Evolutionary conservation across 768 basidiomycete genomes (phyloP).

Genomic region (Lactarius pseudohatsudake): DNA sequence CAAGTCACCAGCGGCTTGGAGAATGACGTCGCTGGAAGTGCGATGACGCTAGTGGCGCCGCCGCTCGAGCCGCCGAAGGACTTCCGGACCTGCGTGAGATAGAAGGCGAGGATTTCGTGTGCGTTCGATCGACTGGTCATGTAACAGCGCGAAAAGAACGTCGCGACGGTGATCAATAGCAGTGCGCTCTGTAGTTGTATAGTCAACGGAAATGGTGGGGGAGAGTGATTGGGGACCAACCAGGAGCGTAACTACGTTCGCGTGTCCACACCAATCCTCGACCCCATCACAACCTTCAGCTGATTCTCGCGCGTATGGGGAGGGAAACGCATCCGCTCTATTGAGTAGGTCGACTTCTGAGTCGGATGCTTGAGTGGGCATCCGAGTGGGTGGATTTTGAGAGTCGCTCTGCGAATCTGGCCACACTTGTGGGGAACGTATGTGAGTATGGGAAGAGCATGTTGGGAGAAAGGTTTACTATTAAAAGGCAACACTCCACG

Average conservation of each 20-base stretch:
- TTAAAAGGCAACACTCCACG: not conserved
- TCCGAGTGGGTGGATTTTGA: not conserved
- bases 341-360: not conserved
- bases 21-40: not conserved
- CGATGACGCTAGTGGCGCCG: not conserved
- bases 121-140: not conserved
- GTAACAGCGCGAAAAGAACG: not conserved
- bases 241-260: conserved; percentile 8
- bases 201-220: not conserved
- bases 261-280: not conserved
- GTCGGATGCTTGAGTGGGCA: not conserved
- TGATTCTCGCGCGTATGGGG: not conserved
- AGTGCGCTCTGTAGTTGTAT: conserved; percentile 6
- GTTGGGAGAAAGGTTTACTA: not conserved
- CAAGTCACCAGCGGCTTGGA: not conserved
- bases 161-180: not conserved
- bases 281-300: not conserved
- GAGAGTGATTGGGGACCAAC: not conserved
- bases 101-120: not conserved
- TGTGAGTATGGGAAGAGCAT: not conserved
- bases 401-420: not conserved
- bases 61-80: not conserved
- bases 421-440: not conserved
- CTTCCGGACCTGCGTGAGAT: not conserved
- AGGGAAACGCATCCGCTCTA: not conserved